Evolutionary conservation across 78 protist species (phyloP), one percentile per base, ranked within the genome.

Genomic region (Dictyostelium brefeldianum): DNA sequence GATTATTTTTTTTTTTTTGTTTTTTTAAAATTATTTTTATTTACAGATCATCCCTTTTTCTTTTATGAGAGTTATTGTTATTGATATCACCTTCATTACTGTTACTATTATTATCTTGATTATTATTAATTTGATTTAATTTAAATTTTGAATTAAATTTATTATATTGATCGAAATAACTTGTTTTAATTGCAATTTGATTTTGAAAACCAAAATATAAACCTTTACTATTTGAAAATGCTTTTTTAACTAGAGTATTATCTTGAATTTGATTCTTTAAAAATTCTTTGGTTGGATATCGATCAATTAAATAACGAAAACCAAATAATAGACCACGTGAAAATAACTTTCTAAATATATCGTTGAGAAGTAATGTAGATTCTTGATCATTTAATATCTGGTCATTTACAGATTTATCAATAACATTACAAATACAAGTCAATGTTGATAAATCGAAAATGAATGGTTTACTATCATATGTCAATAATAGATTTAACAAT

Each of bases 191-290:
- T 31, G 75, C 27, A 0, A 67, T 31, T 67, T 67, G 75, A 31
- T 67, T 67, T 27, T 67, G 27, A 43, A 67, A 67, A 67, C 75
- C 75, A 67, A 12, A 67, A 48, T 31, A 67, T 67, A 29, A 43
- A 67, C 47, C 47, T 67, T 67, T 67, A 27, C 46, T 29, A 31
- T 31, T 31, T 15, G 36, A 17, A 29, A 67, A 67, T 10, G 75
- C 75, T 31, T 67, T 67, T 67, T 67, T 67, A 17, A 67, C 36
- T 4, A 67, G 11, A 15, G 43, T 15, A 4, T 67, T 67, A 6
- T 67, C 75, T 12, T 41, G 27, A 20, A 67, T 31, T 67, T 67
- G 75, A 5, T 2, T 31, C 7, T 67, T 67, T 31, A 67, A 67
- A 31, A 67, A 18, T 12, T 67, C 22, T 31, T 67, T 67, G 0